Conservation (phyloP, 2,329 filamentous ascomycete genomes). For the Penicillium digitatum region DNA sequence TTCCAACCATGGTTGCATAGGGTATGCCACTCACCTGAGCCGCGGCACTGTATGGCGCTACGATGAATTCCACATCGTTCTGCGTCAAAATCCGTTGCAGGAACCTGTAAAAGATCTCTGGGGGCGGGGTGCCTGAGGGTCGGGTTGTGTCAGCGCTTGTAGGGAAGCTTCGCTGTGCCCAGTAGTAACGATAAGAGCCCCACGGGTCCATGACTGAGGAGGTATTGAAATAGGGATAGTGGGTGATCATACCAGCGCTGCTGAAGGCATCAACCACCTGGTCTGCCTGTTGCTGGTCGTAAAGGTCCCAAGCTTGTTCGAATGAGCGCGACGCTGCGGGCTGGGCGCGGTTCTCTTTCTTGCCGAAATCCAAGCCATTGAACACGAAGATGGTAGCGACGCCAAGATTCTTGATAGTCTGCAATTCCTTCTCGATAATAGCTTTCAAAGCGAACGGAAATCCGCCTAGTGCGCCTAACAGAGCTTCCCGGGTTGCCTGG, state of each 20-base stretch:
- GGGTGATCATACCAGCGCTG: constrained; percentile 60
- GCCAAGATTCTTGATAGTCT: constrained; percentile 63
- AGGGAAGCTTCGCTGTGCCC: constrained; percentile 1
- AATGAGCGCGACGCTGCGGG: constrained; percentile 65
- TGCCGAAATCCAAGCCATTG: constrained; percentile 75
- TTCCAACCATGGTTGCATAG: neutral
- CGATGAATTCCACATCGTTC: constrained; percentile 68
- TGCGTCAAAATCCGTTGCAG: constrained; percentile 70
- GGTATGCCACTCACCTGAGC: constrained; percentile 63
- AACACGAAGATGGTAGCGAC: constrained; percentile 88
- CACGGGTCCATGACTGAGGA: constrained; percentile 4
- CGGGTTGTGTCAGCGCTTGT: constrained; percentile 27
- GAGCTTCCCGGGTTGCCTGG: constrained; percentile 71
- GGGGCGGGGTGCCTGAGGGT: constrained; percentile 61
- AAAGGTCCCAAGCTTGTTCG: constrained; percentile 78
- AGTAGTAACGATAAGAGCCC: neutral
- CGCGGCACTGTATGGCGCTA: constrained; percentile 82
- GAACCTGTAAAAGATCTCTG: constrained; percentile 70
- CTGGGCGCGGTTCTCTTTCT: constrained; percentile 64
- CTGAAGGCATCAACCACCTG: constrained; percentile 85
- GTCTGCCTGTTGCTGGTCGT: constrained; percentile 73
- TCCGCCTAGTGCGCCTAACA: constrained; percentile 84
- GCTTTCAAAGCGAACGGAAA: constrained; percentile 72
- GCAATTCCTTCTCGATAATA: constrained; percentile 72
- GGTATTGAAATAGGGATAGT: neutral